These are phyloP conservation scores for Penicillium verrucosum DNA, from an alignment of 2,329 filamentous ascomycete species.

Conservation along the genomic window DNA sequence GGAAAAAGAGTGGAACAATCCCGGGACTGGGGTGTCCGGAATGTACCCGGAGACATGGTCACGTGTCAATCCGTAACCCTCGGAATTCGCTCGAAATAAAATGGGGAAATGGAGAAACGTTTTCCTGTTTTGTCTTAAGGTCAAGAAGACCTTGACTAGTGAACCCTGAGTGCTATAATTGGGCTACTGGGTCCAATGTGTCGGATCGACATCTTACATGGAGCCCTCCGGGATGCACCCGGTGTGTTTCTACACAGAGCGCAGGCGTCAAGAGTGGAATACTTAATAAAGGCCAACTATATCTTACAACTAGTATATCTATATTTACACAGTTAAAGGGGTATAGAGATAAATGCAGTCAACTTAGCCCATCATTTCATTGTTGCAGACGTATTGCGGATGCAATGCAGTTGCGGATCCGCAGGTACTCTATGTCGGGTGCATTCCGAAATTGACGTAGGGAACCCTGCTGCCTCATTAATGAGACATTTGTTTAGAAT, in stretches of 20 bases:
- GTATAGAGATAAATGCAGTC: background rate
- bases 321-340: background rate
- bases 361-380: background rate
- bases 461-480: constrained; percentile 6
- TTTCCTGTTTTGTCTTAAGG: background rate
- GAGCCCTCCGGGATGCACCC: constrained; percentile 15
- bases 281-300: background rate
- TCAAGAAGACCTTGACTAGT: background rate
- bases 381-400: background rate
- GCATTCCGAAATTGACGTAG: constrained; percentile 18
- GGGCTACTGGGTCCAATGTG: background rate
- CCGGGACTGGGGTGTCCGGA: background rate
- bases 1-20: background rate
- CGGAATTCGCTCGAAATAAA: background rate
- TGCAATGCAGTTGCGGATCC: background rate
- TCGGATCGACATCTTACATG: background rate
- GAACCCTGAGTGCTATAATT: background rate
- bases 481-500: background rate
- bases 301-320: background rate
- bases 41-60: background rate
- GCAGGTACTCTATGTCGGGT: constrained; percentile 8
- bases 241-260: background rate
- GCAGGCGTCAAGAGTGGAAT: background rate
- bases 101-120: too few species aligned
- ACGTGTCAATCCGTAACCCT: background rate